Conservation (phyloP, 2,329 filamentous ascomycete genomes). For the Nothomitra cinnamomea region DNA sequence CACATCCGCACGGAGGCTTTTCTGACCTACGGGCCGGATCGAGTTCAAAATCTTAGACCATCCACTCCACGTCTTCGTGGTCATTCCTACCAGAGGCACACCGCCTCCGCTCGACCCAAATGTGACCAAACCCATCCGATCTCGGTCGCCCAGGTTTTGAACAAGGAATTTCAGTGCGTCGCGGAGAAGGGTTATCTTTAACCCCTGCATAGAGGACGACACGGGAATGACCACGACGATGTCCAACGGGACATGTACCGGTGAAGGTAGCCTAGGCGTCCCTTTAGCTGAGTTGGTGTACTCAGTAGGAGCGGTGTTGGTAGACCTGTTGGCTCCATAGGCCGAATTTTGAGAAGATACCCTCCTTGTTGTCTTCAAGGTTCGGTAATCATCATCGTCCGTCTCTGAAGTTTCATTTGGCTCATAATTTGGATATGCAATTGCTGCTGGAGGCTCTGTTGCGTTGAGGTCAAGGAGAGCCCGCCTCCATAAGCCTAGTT, state of each 20-base stretch:
- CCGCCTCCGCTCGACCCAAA: conserved; percentile 91
- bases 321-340: conserved; percentile 67
- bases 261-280: conserved; percentile 23
- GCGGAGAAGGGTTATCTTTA: conserved; percentile 88
- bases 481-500: conserved; percentile 81
- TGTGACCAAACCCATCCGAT: conserved; percentile 92
- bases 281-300: conserved; percentile 56
- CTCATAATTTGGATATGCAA: conserved; percentile 48
- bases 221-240: conserved; percentile 94
- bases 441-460: conserved; percentile 39
- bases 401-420: conserved; percentile 59
- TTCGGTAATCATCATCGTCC: conserved; percentile 74
- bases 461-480: conserved; percentile 71
- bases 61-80: conserved; percentile 80
- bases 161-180: conserved; percentile 90
- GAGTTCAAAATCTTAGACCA: conserved; percentile 77
- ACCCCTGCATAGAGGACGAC: conserved; percentile 96
- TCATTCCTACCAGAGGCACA: conserved; percentile 95
- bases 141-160: conserved; percentile 71
- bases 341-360: conserved; percentile 70
- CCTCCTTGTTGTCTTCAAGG: conserved; percentile 40
- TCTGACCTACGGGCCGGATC: conserved; percentile 86
- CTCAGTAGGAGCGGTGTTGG: conserved; percentile 77
- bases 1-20: conserved; percentile 89
- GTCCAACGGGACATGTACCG: conserved; percentile 79